phyloP scores from a whole-genome alignment of 805 yeast species.

The Zygosaccharomyces kombuchaensis region DNA sequence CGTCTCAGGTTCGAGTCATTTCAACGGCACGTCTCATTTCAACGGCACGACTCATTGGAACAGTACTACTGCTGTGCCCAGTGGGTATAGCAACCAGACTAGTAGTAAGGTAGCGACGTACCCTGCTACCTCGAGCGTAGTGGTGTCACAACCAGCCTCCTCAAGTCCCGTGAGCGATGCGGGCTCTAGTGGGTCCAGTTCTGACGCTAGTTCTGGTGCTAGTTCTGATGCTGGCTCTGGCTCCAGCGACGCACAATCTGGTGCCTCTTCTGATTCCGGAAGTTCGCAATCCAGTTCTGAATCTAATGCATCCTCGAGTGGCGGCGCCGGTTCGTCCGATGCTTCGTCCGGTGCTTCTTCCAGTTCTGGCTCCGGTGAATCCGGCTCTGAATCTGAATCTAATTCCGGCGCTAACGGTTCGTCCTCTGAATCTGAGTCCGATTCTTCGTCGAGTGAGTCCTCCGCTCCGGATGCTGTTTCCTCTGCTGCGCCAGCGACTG shows the following conservation, averaged over 20 bases:
- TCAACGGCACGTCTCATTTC: neutral
- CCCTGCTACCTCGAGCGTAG: neutral
- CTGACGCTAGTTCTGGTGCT: neutral
- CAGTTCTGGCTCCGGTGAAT: neutral
- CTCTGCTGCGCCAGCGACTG: neutral
- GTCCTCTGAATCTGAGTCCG: slow-evolving; percentile 1
- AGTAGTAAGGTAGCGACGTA: no score
- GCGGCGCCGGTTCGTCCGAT: slow-evolving; percentile 2
- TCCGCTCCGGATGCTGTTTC: neutral
- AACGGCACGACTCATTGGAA: neutral
- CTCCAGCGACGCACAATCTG: neutral
- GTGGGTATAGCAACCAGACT: slow-evolving; percentile 1
- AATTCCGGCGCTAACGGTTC: neutral
- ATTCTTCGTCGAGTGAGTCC: neutral
- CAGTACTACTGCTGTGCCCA: neutral
- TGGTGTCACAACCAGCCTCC: neutral
- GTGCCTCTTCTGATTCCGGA: no score
- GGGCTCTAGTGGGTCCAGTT: neutral
- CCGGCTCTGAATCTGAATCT: neutral
- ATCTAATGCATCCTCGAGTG: neutral
- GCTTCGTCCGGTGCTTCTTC: slow-evolving; percentile 1
- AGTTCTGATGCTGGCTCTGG: neutral
- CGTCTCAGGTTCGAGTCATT: neutral
- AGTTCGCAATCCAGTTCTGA: neutral
- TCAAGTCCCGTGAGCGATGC: neutral